Evolutionary conservation across 2,329 filamentous ascomycete species (phyloP).

Genomic region (Myriosclerotinia scirpicola): DNA sequence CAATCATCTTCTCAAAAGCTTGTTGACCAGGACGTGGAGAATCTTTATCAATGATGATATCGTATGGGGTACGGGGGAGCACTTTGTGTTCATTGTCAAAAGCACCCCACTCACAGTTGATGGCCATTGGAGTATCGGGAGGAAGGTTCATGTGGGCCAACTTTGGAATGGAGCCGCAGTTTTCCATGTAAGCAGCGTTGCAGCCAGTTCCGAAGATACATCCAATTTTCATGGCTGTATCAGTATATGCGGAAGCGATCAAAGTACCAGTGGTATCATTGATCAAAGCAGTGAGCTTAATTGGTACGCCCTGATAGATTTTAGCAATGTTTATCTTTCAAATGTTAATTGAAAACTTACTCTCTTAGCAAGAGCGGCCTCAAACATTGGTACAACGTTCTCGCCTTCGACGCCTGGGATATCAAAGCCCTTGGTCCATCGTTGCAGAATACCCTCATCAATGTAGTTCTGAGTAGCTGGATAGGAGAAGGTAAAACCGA

Average conservation of each 20-base stretch:
- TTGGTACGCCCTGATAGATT: conserved; percentile 70
- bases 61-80: conserved; percentile 81
- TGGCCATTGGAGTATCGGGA: conserved; percentile 80
- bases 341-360: conserved; percentile 46
- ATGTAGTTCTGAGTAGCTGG: conserved; percentile 92
- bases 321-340: conserved; percentile 26
- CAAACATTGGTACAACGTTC: conserved; percentile 86
- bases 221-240: conserved; percentile 86
- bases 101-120: conserved; percentile 97
- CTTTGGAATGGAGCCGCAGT: conserved; percentile 88
- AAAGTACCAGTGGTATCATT: conserved; percentile 98
- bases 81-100: conserved; percentile 94
- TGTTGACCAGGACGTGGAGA: conserved; percentile 93
- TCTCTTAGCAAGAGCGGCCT: conserved; percentile 69
- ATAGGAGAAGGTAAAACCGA: conserved; percentile 96
- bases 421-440: conserved; percentile 98
- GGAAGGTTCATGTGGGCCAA: conserved; percentile 88
- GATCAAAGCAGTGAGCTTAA: conserved; percentile 89
- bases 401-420: conserved; percentile 87
- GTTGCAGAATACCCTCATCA: conserved; percentile 86
- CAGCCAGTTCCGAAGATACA: conserved; percentile 99
- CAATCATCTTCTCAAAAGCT: conserved; percentile 97
- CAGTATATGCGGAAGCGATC: conserved; percentile 96
- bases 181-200: conserved; percentile 98
- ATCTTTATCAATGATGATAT: conserved; percentile 83